Conservation (phyloP, 2,329 filamentous ascomycete species). For the Penicillium paneum region DNA sequence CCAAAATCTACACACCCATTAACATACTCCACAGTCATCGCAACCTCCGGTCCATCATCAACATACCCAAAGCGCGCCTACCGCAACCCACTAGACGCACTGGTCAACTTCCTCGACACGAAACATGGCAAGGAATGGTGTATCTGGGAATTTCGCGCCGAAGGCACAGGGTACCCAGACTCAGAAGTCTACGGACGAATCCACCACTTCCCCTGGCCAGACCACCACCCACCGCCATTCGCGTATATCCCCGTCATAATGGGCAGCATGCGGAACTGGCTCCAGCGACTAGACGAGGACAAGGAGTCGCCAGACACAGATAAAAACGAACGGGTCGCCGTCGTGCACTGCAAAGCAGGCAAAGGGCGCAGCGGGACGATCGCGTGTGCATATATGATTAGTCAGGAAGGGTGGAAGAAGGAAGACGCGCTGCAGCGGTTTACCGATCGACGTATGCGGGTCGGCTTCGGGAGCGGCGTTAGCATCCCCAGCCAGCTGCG, state of each 20-base stretch:
- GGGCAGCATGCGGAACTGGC: slow-evolving; percentile 89
- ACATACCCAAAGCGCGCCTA: slow-evolving; percentile 90
- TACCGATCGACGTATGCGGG: slow-evolving; percentile 83
- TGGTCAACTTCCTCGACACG: slow-evolving; percentile 82
- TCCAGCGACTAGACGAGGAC: slow-evolving; percentile 46
- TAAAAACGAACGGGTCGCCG: slow-evolving; percentile 63
- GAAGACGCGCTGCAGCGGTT: slow-evolving; percentile 64
- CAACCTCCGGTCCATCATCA: slow-evolving; percentile 81
- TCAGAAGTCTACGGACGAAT: slow-evolving; percentile 80
- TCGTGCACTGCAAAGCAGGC: slow-evolving; percentile 96
- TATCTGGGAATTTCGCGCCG: slow-evolving; percentile 97
- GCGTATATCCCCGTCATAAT: slow-evolving; percentile 82
- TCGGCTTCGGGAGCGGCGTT: slow-evolving; percentile 81
- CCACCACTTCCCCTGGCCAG: slow-evolving; percentile 91
- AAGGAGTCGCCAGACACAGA: slow-evolving; percentile 20
- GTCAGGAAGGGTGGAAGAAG: slow-evolving; percentile 70
- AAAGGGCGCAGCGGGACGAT: slow-evolving; percentile 90
- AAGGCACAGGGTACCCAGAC: slow-evolving; percentile 94
- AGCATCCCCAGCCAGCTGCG: slow-evolving; percentile 90
- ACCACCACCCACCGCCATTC: slow-evolving; percentile 96
- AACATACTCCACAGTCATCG: slow-evolving; percentile 48
- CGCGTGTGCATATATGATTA: slow-evolving; percentile 84
- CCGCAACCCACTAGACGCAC: slow-evolving; percentile 82
- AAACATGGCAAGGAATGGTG: slow-evolving; percentile 83
- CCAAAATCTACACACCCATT: background rate